A percentile compares a stretch with the other conserved stretches of the same genome.
These are phyloP conservation scores for Mayamaea pseudoterrestris DNA, from an alignment of 108 stramenopile species.

Conservation along the genomic window DNA sequence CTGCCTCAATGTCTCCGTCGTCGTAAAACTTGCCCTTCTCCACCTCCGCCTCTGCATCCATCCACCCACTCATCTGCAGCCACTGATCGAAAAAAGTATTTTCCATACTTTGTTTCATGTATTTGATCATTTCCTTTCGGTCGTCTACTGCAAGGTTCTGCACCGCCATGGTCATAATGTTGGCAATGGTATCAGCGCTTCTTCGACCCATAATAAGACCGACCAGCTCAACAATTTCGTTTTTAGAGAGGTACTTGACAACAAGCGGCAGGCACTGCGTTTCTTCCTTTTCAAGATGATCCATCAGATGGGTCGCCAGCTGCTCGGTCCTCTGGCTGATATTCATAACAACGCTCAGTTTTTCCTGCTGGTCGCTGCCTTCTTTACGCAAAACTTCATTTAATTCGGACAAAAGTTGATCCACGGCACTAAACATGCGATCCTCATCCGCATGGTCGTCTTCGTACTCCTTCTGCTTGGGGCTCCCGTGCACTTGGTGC, in stretches of 20 bases:
- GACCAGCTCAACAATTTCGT: slow-evolving; percentile 76
- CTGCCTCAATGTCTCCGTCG: not conserved
- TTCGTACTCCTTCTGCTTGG: slow-evolving; percentile 58
- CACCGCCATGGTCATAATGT: slow-evolving; percentile 89
- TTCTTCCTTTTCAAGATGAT: slow-evolving; percentile 83
- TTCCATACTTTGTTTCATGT: slow-evolving; percentile 85
- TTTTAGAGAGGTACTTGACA: slow-evolving; percentile 62
- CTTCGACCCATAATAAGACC: slow-evolving; percentile 87
- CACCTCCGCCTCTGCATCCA: slow-evolving; percentile 11
- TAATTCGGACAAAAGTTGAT: slow-evolving; percentile 42
- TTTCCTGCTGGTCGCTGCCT: slow-evolving; percentile 3
- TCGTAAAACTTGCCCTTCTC: too few relatives aligned
- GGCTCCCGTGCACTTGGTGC: slow-evolving; percentile 25
- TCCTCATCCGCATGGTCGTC: slow-evolving; percentile 90
- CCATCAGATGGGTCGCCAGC: slow-evolving; percentile 54
- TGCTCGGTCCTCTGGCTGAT: slow-evolving; percentile 33
- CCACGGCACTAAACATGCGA: slow-evolving; percentile 74
- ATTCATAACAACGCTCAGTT: slow-evolving; percentile 16
- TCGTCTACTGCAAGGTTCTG: slow-evolving; percentile 69
- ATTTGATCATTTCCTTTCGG: slow-evolving; percentile 69
- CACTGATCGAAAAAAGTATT: slow-evolving; percentile 87
- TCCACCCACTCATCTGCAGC: slow-evolving; percentile 77
- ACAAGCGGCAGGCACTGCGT: slow-evolving; percentile 81
- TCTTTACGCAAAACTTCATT: slow-evolving; percentile 19
- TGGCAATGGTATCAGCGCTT: slow-evolving; percentile 63